These are phyloP conservation scores for Dipteronia dyeriana DNA, from an alignment of 345 rosid species.

Conservation along the genomic window DNA sequence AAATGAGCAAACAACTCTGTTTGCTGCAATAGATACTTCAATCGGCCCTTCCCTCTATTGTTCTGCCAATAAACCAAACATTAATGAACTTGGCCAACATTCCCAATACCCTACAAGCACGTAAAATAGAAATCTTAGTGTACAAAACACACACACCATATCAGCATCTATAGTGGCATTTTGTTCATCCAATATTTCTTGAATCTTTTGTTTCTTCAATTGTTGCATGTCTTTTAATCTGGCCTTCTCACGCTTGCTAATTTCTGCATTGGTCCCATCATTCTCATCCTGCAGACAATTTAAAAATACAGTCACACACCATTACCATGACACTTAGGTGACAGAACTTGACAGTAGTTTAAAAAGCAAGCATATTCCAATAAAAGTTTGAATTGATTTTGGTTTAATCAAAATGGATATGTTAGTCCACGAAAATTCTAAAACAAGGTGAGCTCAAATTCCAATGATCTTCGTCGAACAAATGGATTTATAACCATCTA, in stretches of 20 bases:
- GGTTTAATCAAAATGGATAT: no score
- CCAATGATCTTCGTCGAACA: no score
- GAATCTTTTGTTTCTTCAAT: constrained; percentile 88
- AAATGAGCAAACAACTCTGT: constrained; percentile 98
- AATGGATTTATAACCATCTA: no score
- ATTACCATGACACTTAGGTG: no score
- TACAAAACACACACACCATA: constrained; percentile 48
- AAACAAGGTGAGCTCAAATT: no score
- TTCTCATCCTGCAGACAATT: constrained; percentile 46
- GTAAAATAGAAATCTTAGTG: not conserved
- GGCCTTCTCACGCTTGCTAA: constrained; percentile 86
- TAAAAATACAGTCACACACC: no score
- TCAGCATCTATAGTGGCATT: constrained; percentile 95
- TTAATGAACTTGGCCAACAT: constrained; percentile 15
- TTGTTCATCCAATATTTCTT: constrained; percentile 85
- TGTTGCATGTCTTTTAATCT: constrained; percentile 88
- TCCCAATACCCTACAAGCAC: not conserved
- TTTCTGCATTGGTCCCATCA: constrained; percentile 41
- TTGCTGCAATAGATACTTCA: constrained; percentile 92
- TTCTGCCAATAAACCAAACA: constrained; percentile 49
- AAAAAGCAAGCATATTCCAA: no score
- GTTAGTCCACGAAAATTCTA: no score
- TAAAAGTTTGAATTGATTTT: no score
- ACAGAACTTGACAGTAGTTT: no score
- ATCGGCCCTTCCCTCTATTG: constrained; percentile 81